Conservation (phyloP, 495 filamentous ascomycete genomes). For the Penicillium pancosmium region DNA sequence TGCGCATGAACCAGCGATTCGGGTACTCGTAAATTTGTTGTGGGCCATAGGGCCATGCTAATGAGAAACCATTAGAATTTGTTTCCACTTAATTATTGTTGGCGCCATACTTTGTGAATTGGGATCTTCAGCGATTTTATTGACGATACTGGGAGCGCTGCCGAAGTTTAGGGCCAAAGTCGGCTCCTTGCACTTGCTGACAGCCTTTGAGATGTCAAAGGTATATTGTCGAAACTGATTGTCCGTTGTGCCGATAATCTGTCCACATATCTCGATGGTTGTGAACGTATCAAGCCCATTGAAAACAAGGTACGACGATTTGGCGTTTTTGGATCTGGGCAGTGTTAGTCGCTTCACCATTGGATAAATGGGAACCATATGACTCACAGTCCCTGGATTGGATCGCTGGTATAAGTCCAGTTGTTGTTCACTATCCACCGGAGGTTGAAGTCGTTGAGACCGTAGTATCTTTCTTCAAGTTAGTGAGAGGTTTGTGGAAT, state of each 20-base stretch:
- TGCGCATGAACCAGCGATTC: constrained; percentile 65
- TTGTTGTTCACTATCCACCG: constrained; percentile 63
- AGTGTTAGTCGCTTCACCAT: constrained; percentile 11
- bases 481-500: constrained; percentile 3
- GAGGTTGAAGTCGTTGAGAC: constrained; percentile 63
- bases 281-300: constrained; percentile 70
- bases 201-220: constrained; percentile 62
- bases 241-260: constrained; percentile 63
- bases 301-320: constrained; percentile 59
- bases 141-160: constrained; percentile 55
- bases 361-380: neutral
- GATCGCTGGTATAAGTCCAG: constrained; percentile 65
- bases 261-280: constrained; percentile 61
- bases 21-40: constrained; percentile 50
- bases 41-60: constrained; percentile 52
- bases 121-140: constrained; percentile 56
- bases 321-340: constrained; percentile 22
- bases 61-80: constrained; percentile 7
- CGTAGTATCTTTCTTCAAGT: constrained; percentile 43
- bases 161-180: constrained; percentile 57
- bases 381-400: constrained; percentile 51
- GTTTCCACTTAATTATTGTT: too few species aligned
- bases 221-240: constrained; percentile 75
- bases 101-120: constrained; percentile 48
- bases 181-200: constrained; percentile 49